A percentile compares a stretch with the other conserved stretches of the same genome.
Evolutionary conservation across 2,329 filamentous ascomycete species (phyloP).

Genomic region (Clonostachys byssicola): DNA sequence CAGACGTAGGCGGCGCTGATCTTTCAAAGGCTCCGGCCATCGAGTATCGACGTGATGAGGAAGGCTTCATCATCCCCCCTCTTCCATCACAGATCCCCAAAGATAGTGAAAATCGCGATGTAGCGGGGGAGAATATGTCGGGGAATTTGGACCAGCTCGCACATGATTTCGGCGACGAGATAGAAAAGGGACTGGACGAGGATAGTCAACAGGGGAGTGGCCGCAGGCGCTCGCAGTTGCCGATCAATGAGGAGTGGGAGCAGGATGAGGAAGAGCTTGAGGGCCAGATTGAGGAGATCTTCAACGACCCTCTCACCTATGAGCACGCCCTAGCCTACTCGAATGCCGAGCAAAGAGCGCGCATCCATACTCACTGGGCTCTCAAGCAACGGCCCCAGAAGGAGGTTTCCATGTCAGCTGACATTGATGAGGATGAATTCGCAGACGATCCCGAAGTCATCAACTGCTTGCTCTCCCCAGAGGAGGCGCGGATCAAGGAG

Average conservation of each 20-base stretch:
- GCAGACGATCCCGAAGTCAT: conserved; percentile 83
- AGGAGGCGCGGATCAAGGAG: conserved; percentile 80
- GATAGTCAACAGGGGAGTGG: conserved; percentile 1
- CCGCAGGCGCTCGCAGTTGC: conserved; percentile 29
- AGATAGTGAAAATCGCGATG: conserved; percentile 14
- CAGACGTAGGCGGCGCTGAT: conserved; percentile 21
- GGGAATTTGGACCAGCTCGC: conserved; percentile 32
- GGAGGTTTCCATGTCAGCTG: conserved; percentile 52
- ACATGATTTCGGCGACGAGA: conserved; percentile 36
- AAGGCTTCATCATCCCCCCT: conserved; percentile 64
- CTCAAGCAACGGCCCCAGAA: conserved; percentile 41
- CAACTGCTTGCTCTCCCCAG: conserved; percentile 69
- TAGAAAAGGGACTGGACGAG: conserved; percentile 20
- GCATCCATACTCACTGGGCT: conserved; percentile 47
- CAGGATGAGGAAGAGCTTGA: conserved; percentile 62
- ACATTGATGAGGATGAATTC: conserved; percentile 79
- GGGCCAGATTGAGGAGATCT: conserved; percentile 65
- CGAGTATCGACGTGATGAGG: conserved; percentile 51
- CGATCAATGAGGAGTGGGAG: conserved; percentile 59
- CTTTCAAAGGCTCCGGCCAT: conserved; percentile 23
- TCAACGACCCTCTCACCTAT: conserved; percentile 56
- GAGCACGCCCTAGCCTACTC: conserved; percentile 55
- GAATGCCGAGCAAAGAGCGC: conserved; percentile 49
- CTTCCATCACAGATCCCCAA: conserved; percentile 32
- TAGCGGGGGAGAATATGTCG: conserved; percentile 11